phyloP scores from a whole-genome alignment of 768 basidiomycete genomes.

The Boletus barrowsii region DNA sequence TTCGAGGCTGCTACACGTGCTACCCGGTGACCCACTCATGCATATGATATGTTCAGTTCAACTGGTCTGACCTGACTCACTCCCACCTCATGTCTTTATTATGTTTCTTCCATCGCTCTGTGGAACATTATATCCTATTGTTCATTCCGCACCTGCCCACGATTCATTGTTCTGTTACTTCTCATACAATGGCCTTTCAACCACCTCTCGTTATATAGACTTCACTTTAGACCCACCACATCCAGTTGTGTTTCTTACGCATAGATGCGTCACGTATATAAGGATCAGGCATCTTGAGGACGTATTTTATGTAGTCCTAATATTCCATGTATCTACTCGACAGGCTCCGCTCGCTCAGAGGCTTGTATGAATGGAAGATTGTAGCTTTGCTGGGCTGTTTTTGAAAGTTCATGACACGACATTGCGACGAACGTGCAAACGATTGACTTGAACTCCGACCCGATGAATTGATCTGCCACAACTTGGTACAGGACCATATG shows the following conservation, averaged over 20 bases:
- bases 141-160: slow-evolving; percentile 6
- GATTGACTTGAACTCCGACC: slow-evolving; percentile 10
- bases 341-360: slow-evolving; percentile 5
- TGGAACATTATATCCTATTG: slow-evolving; percentile 22
- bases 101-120: slow-evolving; percentile 6
- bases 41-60: not conserved
- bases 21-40: slow-evolving; percentile 16
- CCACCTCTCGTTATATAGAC: slow-evolving; percentile 19
- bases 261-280: slow-evolving; percentile 33
- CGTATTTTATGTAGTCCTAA: slow-evolving; percentile 35
- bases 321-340: slow-evolving; percentile 29
- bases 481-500: slow-evolving; percentile 10
- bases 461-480: slow-evolving; percentile 1
- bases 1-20: slow-evolving; percentile 51
- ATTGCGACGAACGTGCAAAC: not conserved
- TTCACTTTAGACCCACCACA: slow-evolving; percentile 19
- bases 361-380: slow-evolving; percentile 21
- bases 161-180: not conserved
- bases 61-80: not conserved
- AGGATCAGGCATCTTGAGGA: slow-evolving; percentile 35
- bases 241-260: slow-evolving; percentile 12
- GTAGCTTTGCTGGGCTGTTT: slow-evolving; percentile 4
- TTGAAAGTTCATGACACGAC: too few species aligned
- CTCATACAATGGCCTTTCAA: slow-evolving; percentile 8
- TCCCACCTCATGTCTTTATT: not conserved